phyloP scores from a whole-genome alignment of 805 yeast genomes.

The Saturnispora hagleri region DNA sequence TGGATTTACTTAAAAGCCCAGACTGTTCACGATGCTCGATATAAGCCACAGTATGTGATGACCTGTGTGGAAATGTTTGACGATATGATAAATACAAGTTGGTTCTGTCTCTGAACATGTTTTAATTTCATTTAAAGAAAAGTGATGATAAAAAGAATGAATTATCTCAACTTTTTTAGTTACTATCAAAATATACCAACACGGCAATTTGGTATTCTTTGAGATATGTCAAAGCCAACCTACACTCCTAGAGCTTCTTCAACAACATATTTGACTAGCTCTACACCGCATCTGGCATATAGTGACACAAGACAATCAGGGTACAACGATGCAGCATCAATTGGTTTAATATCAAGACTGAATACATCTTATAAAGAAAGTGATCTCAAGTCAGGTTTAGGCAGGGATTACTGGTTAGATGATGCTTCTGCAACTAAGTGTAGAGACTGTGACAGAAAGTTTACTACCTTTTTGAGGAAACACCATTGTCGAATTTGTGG shows the following conservation, averaged over 20 bases:
- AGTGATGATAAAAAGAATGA: constrained; percentile 15
- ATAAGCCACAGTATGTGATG: constrained; percentile 22
- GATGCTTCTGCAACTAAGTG: constrained; percentile 89
- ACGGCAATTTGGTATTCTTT: neutral
- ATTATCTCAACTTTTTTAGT: neutral
- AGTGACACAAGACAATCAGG: neutral
- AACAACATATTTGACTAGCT: neutral
- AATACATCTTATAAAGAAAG: constrained; percentile 10
- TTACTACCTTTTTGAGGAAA: constrained; percentile 78
- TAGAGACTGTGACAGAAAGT: constrained; percentile 68
- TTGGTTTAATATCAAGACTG: constrained; percentile 15
- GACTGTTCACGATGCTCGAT: constrained; percentile 41
- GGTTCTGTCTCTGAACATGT: constrained; percentile 92
- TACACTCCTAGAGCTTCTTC: constrained; percentile 1
- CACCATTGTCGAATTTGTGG: constrained; percentile 97
- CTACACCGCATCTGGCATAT: constrained; percentile 1
- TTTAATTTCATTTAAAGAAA: neutral
- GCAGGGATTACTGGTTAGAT: constrained; percentile 90
- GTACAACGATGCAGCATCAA: neutral
- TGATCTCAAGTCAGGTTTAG: constrained; percentile 35
- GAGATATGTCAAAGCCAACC: constrained; percentile 3
- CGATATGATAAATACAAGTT: constrained; percentile 82
- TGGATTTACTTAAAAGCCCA: constrained; percentile 35
- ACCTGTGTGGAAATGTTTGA: constrained; percentile 74
- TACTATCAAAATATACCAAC: neutral